Conservation (phyloP, 768 basidiomycete species). For the Suillus plorans region DNA sequence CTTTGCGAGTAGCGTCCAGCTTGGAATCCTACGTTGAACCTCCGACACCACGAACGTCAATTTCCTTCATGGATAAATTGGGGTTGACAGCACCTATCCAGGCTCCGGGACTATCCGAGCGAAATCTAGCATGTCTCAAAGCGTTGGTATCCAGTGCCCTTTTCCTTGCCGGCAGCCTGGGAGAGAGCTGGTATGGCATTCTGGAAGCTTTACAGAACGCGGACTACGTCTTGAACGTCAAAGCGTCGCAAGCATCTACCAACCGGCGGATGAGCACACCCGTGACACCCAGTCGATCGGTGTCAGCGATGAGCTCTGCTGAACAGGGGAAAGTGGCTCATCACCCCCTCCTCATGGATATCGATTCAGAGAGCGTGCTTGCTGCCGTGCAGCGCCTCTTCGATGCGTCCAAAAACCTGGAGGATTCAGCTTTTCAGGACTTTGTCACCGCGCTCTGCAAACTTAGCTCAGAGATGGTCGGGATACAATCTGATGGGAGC, state of each 20-base stretch:
- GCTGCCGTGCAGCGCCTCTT: slow-evolving; percentile 79
- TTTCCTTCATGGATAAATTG: slow-evolving; percentile 62
- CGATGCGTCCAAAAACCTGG: slow-evolving; percentile 80
- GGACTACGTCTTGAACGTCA: slow-evolving; percentile 81
- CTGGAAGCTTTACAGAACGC: slow-evolving; percentile 93
- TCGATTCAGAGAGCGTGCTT: slow-evolving; percentile 75
- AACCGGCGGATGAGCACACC: slow-evolving; percentile 33
- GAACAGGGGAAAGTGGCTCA: slow-evolving; percentile 27
- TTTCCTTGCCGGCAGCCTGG: slow-evolving; percentile 81
- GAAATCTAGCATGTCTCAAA: slow-evolving; percentile 90
- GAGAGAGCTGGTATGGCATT: slow-evolving; percentile 89
- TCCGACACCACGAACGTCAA: slow-evolving; percentile 59
- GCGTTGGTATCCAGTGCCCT: slow-evolving; percentile 74
- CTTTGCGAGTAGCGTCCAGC: slow-evolving; percentile 82
- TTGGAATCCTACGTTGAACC: slow-evolving; percentile 61
- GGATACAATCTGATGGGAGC: slow-evolving; percentile 63
- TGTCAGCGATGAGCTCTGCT: slow-evolving; percentile 30
- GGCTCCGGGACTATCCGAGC: slow-evolving; percentile 77
- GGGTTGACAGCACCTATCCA: slow-evolving; percentile 53
- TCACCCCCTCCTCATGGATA: slow-evolving; percentile 67
- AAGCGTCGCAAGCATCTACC: slow-evolving; percentile 39
- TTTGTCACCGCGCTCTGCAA: slow-evolving; percentile 80
- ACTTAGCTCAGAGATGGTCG: slow-evolving; percentile 90
- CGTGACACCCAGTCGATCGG: slow-evolving; percentile 36
- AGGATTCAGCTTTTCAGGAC: slow-evolving; percentile 77